Base-by-base conservation (phyloP, 2,329 filamentous ascomycete species). In the Diplocarpon rosae region DNA sequence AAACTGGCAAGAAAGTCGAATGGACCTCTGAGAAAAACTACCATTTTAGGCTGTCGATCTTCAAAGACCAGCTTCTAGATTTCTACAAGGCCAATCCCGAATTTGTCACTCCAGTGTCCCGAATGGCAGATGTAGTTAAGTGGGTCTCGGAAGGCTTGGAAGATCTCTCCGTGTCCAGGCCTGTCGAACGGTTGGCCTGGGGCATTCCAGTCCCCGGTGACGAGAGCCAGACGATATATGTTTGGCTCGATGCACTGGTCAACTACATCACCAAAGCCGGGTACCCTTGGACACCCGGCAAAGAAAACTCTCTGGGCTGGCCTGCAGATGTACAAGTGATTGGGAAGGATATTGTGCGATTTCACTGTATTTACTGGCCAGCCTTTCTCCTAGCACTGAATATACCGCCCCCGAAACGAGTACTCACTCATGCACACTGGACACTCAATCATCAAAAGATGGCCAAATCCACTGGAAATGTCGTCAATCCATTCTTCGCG, bases 341-440 rank as follows among this genome's bases (percentile, higher is more conserved):
- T 44, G 92, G 92, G 39, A 98, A 98, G 65, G 92, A 98, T 62
- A 98, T 98, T 53, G 71, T 94, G 46, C 83, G 88, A 14, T 98
- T 98, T 64, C 93, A 98, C 62, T 90, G 86, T 63, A 81, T 98
- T 38, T 98, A 98, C 69, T 98, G 93, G 92, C 92, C 92, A 0
- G 92, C 92, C 3, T 83, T 98, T 55, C 78, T 98, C 13, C 83
- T 98, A 73, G 90, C 92, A 1, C 69, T 95, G 12, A 80, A 81
- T 41, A 70, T 96, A 4, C 83, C 86, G 1, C 69, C 85, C 1
- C 87, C 92, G 1, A 82, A 80, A 58, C 79, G 80, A 51, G 76
- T 98, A 28, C 69, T 98, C 2, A 86, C 86, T 42, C 92, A 98
- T 61, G 88, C 83, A 2, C 92, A 98, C 63, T 98, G 93, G 92